Base-by-base conservation (phyloP, 306 rosid genomes). In the cucumber (Cucumis sativus) region DNA sequence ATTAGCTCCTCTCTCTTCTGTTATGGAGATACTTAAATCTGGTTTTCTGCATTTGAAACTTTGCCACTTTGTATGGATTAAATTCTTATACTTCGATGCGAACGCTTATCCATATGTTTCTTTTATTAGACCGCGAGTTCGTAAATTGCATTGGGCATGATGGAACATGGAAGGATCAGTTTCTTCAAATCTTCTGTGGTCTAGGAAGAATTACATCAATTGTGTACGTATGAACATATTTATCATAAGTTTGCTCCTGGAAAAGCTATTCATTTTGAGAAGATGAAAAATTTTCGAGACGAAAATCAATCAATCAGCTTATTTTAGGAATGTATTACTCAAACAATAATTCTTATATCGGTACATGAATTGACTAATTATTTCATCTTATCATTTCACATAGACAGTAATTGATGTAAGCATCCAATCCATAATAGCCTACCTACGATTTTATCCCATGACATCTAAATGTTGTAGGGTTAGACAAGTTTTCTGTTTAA, bases 61-160 rank as follows among this genome's bases (percentile, higher is more conserved):
- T 43, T 45, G 4, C 33, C 75, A 6, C 21, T 23, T 23, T 70
- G 41, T 23, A 13, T 23, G 75, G 37, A 70, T 70, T 70, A 23
- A 69, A 69, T 69, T 13, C 33, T 43, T 45, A 40, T 21, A 11
- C 23, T 23, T 71, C 17, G 23, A 47, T 47, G 41, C 39, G 7
- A 47, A 47, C 30, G 25, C 37, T 71, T 49, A 71, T 15, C 13
- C 16, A 40, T 47, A 25, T 15, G 13, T 25, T 71, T 71, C 39
- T 71, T 71, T 47, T 49, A 45, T 45, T 28, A 71, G 76, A 25
- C 76, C 13, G 75, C 45, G 59, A 71, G 60, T 71, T 25, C 76
- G 56, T 75, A 65, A 82, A 76, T 79, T 61, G 80, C 79, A 37
- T 74, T 74, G 64, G 64, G 62, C 63, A 7, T 80, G 79, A 78